Evolutionary conservation across 768 basidiomycete genomes (phyloP), one percentile per base, ranked within the genome.

Genomic region (Epithele typhae): DNA sequence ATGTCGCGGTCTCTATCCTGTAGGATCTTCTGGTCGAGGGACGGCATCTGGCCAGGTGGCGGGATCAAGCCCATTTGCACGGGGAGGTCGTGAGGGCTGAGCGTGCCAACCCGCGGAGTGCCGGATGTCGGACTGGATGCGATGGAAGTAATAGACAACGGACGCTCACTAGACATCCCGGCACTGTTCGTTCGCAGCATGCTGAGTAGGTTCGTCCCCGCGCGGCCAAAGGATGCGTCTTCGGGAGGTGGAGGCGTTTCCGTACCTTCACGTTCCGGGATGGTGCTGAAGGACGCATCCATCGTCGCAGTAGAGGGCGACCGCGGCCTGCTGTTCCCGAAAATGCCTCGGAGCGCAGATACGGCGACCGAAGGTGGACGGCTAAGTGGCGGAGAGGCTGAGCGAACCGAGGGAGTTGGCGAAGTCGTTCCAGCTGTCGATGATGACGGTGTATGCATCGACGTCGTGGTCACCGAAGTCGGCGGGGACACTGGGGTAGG

Each of bases 271-370:
- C 40, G 55, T 41, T 54, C 59, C 52, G 69, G 25, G 58, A 65
- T 48, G 59, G 69, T 34, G 27, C 38, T 19, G 27, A 52, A 44
- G 1, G 42, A 40, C 3, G 24, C 32, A 17, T 52, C 25, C 59
- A 66, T 33, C 5, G 58, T 57, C 1, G 56, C 54, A 15, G 39
- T 70, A 15, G 81, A 81, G 2, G 70, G 65, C 3, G 82, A 81
- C 3, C 80, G 75, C 27, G 81, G 79, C 4, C 83, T 77, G 24
- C 61, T 62, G 0, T 11, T 52, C 24, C 70, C 64, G 54, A 84
- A 84, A 24, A 87, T 61, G 9, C 79, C 76, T 56, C 80, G 84
- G 37, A 85, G 61, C 2, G 81, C 73, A 5, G 80, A 74, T 15
- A 83, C 78, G 9, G 77, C 71, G 41, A 52, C 54, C 4, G 50